Evolutionary conservation across 2,329 filamentous ascomycete genomes (phyloP), one percentile per base, ranked within the genome.

Genomic region (Sarocladium strictum): DNA sequence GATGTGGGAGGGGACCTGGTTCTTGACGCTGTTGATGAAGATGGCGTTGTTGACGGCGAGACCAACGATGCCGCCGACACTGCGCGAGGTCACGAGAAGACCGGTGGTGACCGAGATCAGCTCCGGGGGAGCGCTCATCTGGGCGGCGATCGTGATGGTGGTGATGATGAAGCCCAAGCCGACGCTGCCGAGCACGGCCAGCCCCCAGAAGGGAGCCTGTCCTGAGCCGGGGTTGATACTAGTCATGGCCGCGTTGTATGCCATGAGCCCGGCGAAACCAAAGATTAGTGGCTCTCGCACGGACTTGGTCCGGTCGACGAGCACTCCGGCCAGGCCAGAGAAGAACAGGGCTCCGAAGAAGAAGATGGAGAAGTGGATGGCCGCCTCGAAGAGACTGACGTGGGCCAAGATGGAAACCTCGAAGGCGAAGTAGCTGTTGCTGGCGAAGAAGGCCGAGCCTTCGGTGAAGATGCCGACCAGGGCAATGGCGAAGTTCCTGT

Each of bases 91-190:
- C 37, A 73, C 69, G 50, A 73, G 64, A 19, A 74, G 61, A 11
- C 70, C 69, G 23, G 62, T 68, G 3, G 69, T 62, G 17, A 65
- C 64, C 4, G 71, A 61, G 32, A 73, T 72, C 12, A 73, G 61
- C 21, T 69, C 67, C 0, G 61, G 64, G 0, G 69, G 70, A 1
- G 66, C 68, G 6, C 63, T 68, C 1, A 74, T 59, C 60, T 73
- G 72, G 7, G 67, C 71, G 12, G 61, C 65, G 4, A 67, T 69
- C 26, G 71, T 56, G 3, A 72, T 57, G 7, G 66, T 63, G 2
- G 59, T 62, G 15, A 72, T 56, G 3, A 60, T 62, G 54, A 70
- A 65, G 6, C 70, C 70, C 3, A 71, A 58, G 6, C 58, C 70
- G 10, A 61, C 27, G 33, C 71, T 70, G 32, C 70, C 55, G 17